Conservation (phyloP, 1,284 basidiomycete genomes). For the Cutaneotrichosporon curvatum region DNA sequence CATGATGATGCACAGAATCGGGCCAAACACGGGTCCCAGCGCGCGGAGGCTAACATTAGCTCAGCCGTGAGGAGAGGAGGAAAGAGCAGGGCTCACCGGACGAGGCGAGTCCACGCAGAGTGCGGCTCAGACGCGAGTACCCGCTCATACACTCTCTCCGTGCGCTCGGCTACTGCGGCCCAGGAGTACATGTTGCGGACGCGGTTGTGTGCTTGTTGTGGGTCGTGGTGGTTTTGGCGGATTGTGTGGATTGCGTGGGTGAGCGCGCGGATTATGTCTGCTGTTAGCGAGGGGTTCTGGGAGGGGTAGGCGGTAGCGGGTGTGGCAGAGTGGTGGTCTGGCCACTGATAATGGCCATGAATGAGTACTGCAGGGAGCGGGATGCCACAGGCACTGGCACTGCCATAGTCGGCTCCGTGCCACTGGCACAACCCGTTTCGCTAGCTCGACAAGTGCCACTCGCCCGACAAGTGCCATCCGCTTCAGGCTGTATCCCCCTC, state of each 20-base stretch:
- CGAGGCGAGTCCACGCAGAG: constrained; percentile 63
- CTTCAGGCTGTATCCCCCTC: too few species aligned
- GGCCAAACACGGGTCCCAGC: constrained; percentile 47
- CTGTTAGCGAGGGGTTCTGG: constrained; percentile 1
- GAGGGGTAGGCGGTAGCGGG: neutral
- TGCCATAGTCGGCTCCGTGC: too few species aligned
- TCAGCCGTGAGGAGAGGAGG: too few species aligned
- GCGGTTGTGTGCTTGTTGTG: constrained; percentile 65
- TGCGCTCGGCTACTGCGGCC: constrained; percentile 69
- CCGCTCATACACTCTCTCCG: constrained; percentile 71
- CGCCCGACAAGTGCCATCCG: too few species aligned
- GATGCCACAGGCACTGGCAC: too few species aligned
- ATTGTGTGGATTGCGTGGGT: constrained; percentile 71
- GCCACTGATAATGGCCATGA: neutral
- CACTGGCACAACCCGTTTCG: too few species aligned
- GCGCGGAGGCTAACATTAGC: constrained; percentile 36
- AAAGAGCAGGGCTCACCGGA: constrained; percentile 51
- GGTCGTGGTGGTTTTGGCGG: constrained; percentile 63
- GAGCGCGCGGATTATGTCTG: constrained; percentile 80
- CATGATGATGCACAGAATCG: constrained; percentile 48
- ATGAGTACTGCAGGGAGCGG: neutral
- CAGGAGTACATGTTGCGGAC: constrained; percentile 83
- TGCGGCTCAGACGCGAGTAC: constrained; percentile 58
- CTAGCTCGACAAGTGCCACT: too few species aligned
- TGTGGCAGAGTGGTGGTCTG: neutral